phyloP scores from a whole-genome alignment of 805 yeast genomes.

The Priceomyces melissophilus region DNA sequence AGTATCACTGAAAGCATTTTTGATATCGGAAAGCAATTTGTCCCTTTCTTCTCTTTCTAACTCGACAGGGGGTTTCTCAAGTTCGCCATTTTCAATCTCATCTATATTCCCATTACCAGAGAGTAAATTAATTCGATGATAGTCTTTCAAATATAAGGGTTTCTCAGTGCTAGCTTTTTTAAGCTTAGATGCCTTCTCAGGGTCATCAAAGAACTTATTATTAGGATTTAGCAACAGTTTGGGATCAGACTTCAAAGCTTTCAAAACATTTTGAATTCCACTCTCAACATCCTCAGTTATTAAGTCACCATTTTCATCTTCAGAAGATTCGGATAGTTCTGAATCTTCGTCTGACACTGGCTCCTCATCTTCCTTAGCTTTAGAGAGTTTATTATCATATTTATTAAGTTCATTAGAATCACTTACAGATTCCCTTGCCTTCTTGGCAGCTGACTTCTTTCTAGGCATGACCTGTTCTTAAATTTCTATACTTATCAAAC shows the following conservation, averaged over 20 bases:
- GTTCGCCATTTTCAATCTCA: conserved; percentile 40
- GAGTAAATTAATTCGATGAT: conserved; percentile 81
- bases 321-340: conserved; percentile 44
- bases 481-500: background rate
- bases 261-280: conserved; percentile 70
- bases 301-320: conserved; percentile 86
- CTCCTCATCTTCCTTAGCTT: background rate
- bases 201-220: conserved; percentile 70
- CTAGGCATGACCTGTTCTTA: conserved; percentile 53
- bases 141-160: conserved; percentile 88
- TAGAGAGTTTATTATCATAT: conserved; percentile 6
- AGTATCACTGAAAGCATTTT: conserved; percentile 48
- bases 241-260: conserved; percentile 68
- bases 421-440: conserved; percentile 50
- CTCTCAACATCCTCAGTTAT: conserved; percentile 81
- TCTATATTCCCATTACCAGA: conserved; percentile 59
- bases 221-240: conserved; percentile 61
- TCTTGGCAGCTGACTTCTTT: conserved; percentile 81
- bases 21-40: conserved; percentile 73
- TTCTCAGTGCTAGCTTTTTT: conserved; percentile 29
- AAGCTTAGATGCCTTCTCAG: conserved; percentile 31
- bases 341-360: conserved; percentile 16
- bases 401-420: conserved; percentile 16
- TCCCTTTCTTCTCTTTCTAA: conserved; percentile 73
- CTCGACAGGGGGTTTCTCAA: conserved; percentile 67